Evolutionary conservation across 805 yeast species (phyloP), one percentile per base, ranked within the genome.

Genomic region (Helenozyma baotianmanensis): DNA sequence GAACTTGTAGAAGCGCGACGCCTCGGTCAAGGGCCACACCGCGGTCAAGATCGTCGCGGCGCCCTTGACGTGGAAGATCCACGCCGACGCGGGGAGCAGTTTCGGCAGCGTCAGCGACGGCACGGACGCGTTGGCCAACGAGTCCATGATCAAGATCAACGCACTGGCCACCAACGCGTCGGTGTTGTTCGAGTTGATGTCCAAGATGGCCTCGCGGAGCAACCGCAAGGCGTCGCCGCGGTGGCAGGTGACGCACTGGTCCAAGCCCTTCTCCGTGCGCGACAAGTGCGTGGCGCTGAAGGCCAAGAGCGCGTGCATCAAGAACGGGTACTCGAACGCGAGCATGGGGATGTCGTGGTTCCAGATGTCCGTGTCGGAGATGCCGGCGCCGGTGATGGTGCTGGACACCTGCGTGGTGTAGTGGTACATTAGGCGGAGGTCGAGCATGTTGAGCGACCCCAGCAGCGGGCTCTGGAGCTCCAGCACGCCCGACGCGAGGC

Each of bases 61-160:
- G 21, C 97, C 97, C 48, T 92, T 84, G 9, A 90, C 96, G 51
- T 90, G 97, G 66, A 86, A 92, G 36, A 90, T 80, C 97, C 97
- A 90, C 0, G 97, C 95, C 3, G 92, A 80, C 2, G 97, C 89
- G 1, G 96, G 95, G 36, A 88, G 58, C 2, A 88, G 80, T 43
- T 73, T 75, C 6, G 55, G 53, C 3, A 67, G 60, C 2, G 68
- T 62, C 21, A 62, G 58, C 27, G 58, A 53, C 27, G 76, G 95
- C 29, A 74, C 63, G 2, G 80, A 76, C 0, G 96, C 97, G 58
- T 89, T 89, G 3, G 97, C 97, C 43, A 87, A 64, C 0, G 97
- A 85, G 55, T 90, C 97, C 84, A 90, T 84, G 35, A 88, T 88
- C 35, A 90, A 64, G 23, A 90, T 78, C 41, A 89, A 70, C 0